Conservation (phyloP, 345 rosid genomes). For the Bruguiera gymnorhiza region DNA sequence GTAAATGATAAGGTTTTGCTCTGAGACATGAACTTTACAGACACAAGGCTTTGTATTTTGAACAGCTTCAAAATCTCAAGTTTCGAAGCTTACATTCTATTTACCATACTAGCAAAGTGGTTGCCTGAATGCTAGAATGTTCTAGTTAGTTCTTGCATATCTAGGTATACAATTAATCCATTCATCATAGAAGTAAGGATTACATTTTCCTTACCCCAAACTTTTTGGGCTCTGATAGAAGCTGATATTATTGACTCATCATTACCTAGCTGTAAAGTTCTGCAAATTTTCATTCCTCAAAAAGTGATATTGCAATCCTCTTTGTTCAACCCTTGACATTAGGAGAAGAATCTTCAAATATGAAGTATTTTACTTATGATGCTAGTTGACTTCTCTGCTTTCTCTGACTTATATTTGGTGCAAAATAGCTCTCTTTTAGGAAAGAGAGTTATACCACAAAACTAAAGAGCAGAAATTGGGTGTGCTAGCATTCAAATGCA, state of each 20-base stretch:
- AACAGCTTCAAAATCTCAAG: background rate
- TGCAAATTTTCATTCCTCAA: too few relatives aligned
- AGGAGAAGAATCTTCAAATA: too few relatives aligned
- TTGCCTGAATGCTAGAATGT: conserved; percentile 24
- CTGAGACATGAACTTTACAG: background rate
- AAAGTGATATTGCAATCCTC: too few relatives aligned
- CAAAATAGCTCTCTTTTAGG: too few relatives aligned
- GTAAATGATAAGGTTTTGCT: background rate
- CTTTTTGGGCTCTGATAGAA: conserved; percentile 3
- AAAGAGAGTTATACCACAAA: background rate
- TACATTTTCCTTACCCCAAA: background rate
- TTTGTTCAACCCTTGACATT: too few relatives aligned
- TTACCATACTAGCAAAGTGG: conserved; percentile 26
- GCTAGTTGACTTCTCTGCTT: too few relatives aligned
- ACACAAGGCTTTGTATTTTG: background rate
- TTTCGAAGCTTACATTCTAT: conserved; percentile 11
- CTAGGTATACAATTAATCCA: conserved; percentile 34
- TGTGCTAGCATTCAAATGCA: background rate
- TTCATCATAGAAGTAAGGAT: background rate
- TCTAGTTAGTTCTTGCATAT: conserved; percentile 37
- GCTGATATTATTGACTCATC: background rate
- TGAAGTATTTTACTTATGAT: too few relatives aligned
- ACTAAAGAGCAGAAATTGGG: background rate
- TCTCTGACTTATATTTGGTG: too few relatives aligned
- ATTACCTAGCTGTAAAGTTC: too few relatives aligned